These are phyloP conservation scores for Juglanconis juglandina DNA, from an alignment of 2,329 filamentous ascomycete genomes.

Conservation along the genomic window DNA sequence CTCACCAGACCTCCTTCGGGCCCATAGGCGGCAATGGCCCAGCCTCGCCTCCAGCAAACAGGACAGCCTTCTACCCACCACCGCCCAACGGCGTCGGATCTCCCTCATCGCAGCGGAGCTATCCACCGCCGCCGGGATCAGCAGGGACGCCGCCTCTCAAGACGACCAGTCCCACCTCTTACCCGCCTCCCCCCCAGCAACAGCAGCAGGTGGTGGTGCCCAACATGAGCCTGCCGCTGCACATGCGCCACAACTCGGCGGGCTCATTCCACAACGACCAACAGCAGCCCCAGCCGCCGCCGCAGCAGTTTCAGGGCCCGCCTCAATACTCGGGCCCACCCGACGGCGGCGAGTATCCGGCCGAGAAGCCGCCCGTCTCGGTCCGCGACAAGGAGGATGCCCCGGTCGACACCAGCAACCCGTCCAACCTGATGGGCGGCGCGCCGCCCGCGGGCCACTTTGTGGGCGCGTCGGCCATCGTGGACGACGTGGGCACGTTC, in stretches of 20 bases:
- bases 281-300: slow-evolving; percentile 21
- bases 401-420: slow-evolving; percentile 26
- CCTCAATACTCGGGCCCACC: slow-evolving; percentile 29
- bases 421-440: slow-evolving; percentile 33
- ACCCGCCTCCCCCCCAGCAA: slow-evolving; percentile 31
- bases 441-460: slow-evolving; percentile 55
- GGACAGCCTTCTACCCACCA: slow-evolving; percentile 34
- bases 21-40: slow-evolving; percentile 22
- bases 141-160: slow-evolving; percentile 29
- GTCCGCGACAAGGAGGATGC: slow-evolving; percentile 22
- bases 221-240: slow-evolving; percentile 32
- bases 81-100: slow-evolving; percentile 22
- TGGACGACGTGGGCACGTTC: slow-evolving; percentile 92
- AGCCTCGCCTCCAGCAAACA: slow-evolving; percentile 33
- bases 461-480: slow-evolving; percentile 56
- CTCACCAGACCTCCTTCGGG: slow-evolving; percentile 32
- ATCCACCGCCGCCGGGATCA: slow-evolving; percentile 33
- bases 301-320: slow-evolving; percentile 19
- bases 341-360: slow-evolving; percentile 23
- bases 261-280: slow-evolving; percentile 17
- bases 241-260: slow-evolving; percentile 31
- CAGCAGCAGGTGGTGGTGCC: slow-evolving; percentile 24
- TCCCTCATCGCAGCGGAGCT: slow-evolving; percentile 29
- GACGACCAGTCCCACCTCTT: slow-evolving; percentile 26
- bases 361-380: slow-evolving; percentile 25